These are phyloP conservation scores for Solanum piurae DNA, from an alignment of 257 asterid species.

Conservation along the genomic window DNA sequence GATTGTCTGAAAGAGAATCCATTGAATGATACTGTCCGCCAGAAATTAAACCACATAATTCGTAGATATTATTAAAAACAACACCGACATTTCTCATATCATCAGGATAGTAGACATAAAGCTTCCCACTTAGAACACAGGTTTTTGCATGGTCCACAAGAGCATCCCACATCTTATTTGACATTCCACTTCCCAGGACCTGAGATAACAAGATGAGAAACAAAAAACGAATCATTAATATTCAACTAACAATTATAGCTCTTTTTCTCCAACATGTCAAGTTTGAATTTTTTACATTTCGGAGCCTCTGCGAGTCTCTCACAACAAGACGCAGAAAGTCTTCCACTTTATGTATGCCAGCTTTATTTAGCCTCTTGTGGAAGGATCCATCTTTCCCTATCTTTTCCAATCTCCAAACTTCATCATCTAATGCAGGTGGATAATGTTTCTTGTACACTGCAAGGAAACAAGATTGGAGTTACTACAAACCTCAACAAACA, in stretches of 20 bases:
- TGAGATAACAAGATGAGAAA: slow-evolving; percentile 15
- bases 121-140: slow-evolving; percentile 78
- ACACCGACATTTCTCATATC: slow-evolving; percentile 72
- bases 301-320: slow-evolving; percentile 72
- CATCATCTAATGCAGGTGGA: slow-evolving; percentile 87
- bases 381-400: slow-evolving; percentile 96
- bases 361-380: slow-evolving; percentile 81
- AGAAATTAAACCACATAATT: slow-evolving; percentile 72
- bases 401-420: slow-evolving; percentile 97
- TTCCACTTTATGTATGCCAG: slow-evolving; percentile 75
- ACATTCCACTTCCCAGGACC: slow-evolving; percentile 97
- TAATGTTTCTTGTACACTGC: slow-evolving; percentile 96
- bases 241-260: not conserved
- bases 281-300: slow-evolving; percentile 43
- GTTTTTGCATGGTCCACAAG: slow-evolving; percentile 93
- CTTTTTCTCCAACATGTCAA: not conserved
- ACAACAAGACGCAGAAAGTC: slow-evolving; percentile 67
- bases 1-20: slow-evolving; percentile 69
- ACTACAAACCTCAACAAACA: not conserved
- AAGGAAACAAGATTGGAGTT: slow-evolving; percentile 7
- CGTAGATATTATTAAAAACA: slow-evolving; percentile 72
- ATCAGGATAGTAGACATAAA: slow-evolving; percentile 78
- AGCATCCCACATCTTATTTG: slow-evolving; percentile 95
- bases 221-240: not conserved
- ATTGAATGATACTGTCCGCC: slow-evolving; percentile 59